phyloP scores from a whole-genome alignment of 2,329 filamentous ascomycete genomes.

The Beauveria rudraprayagi region DNA sequence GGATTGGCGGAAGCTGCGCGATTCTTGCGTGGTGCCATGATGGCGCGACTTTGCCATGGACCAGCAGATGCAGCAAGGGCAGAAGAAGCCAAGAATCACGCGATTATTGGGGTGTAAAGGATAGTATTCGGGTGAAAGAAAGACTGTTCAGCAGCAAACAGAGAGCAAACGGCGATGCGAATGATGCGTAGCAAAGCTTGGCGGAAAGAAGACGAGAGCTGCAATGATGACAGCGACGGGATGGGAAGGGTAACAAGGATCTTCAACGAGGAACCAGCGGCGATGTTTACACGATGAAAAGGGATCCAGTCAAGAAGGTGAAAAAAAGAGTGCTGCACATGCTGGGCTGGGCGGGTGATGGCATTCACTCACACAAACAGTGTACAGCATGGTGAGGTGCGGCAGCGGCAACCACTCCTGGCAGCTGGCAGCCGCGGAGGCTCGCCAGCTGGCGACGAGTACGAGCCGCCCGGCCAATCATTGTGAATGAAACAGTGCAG shows the following conservation, averaged over 20 bases:
- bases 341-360: slow-evolving; percentile 5
- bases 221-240: neutral
- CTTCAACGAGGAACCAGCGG: neutral
- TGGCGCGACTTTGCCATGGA: neutral
- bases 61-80: neutral
- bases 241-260: neutral
- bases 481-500: neutral
- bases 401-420: slow-evolving; percentile 2
- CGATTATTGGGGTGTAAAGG: neutral
- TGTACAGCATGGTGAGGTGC: slow-evolving; percentile 1
- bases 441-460: slow-evolving; percentile 6
- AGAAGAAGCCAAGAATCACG: neutral
- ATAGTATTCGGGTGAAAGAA: neutral
- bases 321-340: neutral
- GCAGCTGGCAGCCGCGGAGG: slow-evolving; percentile 5
- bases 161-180: slow-evolving; percentile 4
- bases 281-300: neutral
- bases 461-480: neutral
- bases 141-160: neutral
- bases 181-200: neutral
- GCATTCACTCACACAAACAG: slow-evolving; percentile 7
- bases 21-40: slow-evolving; percentile 9
- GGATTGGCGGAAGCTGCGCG: neutral
- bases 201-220: neutral
- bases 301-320: neutral